These are phyloP conservation scores for Onygenales sp. DNA, from an alignment of 2,329 filamentous ascomycete species.

Conservation along the genomic window DNA sequence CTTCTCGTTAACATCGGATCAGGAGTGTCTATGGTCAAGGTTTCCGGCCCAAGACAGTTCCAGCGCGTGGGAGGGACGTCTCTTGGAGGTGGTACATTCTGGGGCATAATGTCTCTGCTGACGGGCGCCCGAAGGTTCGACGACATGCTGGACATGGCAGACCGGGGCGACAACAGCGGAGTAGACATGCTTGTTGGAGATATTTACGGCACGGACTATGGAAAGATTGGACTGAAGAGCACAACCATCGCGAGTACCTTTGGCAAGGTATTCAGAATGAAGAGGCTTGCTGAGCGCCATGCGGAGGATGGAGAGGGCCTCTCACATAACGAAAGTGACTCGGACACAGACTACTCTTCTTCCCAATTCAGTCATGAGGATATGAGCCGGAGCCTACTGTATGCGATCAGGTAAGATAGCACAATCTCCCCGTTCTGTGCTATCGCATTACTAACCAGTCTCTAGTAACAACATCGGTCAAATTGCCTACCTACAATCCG, in stretches of 20 bases:
- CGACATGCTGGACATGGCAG: slow-evolving; percentile 90
- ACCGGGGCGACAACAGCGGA: slow-evolving; percentile 78
- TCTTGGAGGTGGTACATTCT: slow-evolving; percentile 91
- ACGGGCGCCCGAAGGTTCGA: slow-evolving; percentile 95
- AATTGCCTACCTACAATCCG: slow-evolving; percentile 93
- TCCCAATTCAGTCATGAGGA: slow-evolving; percentile 66
- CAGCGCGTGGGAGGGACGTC: slow-evolving; percentile 91
- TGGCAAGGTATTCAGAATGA: slow-evolving; percentile 92
- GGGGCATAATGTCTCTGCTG: slow-evolving; percentile 83
- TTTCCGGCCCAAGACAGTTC: slow-evolving; percentile 77
- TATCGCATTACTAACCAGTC: background rate
- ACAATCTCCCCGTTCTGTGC: background rate
- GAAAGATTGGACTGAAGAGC: slow-evolving; percentile 91
- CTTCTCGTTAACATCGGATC: slow-evolving; percentile 97
- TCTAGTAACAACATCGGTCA: slow-evolving; percentile 92
- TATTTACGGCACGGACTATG: slow-evolving; percentile 93
- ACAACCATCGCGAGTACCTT: slow-evolving; percentile 94
- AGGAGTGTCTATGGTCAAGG: slow-evolving; percentile 94
- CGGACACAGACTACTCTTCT: slow-evolving; percentile 18
- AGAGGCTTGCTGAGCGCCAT: slow-evolving; percentile 68
- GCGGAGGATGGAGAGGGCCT: slow-evolving; percentile 63
- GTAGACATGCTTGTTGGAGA: slow-evolving; percentile 97
- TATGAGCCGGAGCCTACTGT: slow-evolving; percentile 82
- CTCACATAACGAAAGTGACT: slow-evolving; percentile 41
- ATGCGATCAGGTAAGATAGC: slow-evolving; percentile 61